A percentile compares a stretch with the other conserved stretches of the same genome.
These are phyloP conservation scores for Verticillium nubilum DNA, from an alignment of 2,329 filamentous ascomycete genomes.

Conservation along the genomic window DNA sequence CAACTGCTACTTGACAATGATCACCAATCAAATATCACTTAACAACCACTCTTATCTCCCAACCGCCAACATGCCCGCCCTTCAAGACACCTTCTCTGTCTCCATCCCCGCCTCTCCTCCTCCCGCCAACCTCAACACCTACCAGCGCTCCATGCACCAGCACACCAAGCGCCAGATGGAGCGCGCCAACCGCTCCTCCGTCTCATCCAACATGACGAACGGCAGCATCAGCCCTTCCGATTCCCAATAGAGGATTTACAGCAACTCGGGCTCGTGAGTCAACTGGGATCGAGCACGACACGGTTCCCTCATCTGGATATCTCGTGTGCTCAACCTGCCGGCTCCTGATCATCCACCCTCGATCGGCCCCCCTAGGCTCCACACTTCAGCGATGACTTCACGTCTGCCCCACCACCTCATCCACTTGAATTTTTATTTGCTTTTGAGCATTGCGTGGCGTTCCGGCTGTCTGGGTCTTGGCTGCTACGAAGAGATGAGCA, in stretches of 20 bases:
- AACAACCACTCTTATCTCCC: not conserved
- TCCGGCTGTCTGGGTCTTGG: not conserved
- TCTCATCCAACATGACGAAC: slow-evolving; percentile 19
- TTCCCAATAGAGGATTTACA: not conserved
- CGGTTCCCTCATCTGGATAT: too few species aligned
- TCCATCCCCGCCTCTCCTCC: slow-evolving; percentile 30
- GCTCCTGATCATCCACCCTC: not conserved
- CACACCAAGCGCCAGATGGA: slow-evolving; percentile 65
- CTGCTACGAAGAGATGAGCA: not conserved
- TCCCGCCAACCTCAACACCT: slow-evolving; percentile 45
- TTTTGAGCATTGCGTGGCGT: not conserved
- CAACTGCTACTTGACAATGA: too few species aligned
- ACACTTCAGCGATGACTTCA: not conserved
- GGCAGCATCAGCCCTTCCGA: slow-evolving; percentile 11
- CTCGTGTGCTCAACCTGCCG: not conserved
- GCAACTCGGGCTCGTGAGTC: not conserved
- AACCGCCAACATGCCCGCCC: slow-evolving; percentile 28
- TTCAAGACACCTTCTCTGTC: slow-evolving; percentile 14
- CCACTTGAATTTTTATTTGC: not conserved
- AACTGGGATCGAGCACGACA: too few species aligned
- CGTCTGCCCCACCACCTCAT: not conserved
- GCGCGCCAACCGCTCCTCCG: slow-evolving; percentile 37
- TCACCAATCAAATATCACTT: not conserved
- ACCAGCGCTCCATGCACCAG: slow-evolving; percentile 56
- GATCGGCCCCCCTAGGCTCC: not conserved